Base-by-base conservation (phyloP, 306 rosid species). In the Luffa aegyptiaca region DNA sequence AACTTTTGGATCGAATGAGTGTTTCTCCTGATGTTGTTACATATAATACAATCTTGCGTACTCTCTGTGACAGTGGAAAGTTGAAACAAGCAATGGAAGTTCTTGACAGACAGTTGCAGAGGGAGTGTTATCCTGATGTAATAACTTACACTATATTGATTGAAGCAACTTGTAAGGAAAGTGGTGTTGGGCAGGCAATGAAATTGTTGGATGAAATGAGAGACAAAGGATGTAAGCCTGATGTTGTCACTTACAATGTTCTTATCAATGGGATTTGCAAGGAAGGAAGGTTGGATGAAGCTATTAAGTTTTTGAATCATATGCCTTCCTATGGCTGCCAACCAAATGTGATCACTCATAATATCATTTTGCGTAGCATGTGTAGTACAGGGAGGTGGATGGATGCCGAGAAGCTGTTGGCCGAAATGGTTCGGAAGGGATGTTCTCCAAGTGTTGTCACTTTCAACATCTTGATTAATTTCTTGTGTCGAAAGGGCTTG, bases 401-500 rank as follows among this genome's bases (percentile, higher is more conserved):
- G 97, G 98, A 93, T 85, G 97, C 97, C 9, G 98, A 93, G 83
- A 93, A 80, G 74, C 84, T 96, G 14, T 56, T 96, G 78, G 59
- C 87, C 8, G 96, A 96, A 44, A 93, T 96, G 99, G 87, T 91
- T 74, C 85, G 88, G 4, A 91, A 88, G 86, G 98, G 98, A 8
- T 93, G 96, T 81, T 83, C 99, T 76, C 99, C 98, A 10, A 93
- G 96, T 84, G 98, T 93, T 71, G 99, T 96, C 44, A 96, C 99
- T 85, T 96, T 96, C 90, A 96, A 96, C 80, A 96, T 93, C 80
- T 88, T 96, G 90, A 96, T 96, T 52, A 93, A 91, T 84, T 96
- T 91, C 83, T 76, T 96, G 86, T 96, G 99, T 81, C 83, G 97
- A 75, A 89, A 88, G 85, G 93, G 98, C 13, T 82, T 96, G 63